Evolutionary conservation across 352 stramenopile genomes (phyloP), one percentile per base, ranked within the genome.

Genomic region (Phytophthora rubi): DNA sequence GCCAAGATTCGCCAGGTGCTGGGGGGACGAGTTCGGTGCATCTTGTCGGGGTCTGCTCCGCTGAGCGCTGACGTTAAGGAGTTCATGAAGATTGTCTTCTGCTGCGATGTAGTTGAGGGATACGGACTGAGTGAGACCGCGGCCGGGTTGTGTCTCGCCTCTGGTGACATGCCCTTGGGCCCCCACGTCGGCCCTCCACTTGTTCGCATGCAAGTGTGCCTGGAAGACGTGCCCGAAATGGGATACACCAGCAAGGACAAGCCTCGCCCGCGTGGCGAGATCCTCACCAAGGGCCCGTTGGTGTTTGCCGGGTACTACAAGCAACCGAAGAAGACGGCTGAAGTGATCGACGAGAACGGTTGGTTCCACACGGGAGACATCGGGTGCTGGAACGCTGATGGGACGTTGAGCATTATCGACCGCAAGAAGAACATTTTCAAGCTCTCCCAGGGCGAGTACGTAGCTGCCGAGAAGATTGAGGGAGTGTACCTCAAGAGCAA

Each of bases 361-460:
- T 99, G 93, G 90, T 99, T 99, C 72, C 94, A 99, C 79, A 99
- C 97, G 1, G 98, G 98, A 12, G 98, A 99, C 83, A 91, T 99
- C 47, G 98, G 95, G 12, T 85, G 83, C 45, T 98, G 98, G 81
- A 99, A 99, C 77, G 88, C 89, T 28, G 89, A 98, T 67, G 94
- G 94, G 33, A 97, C 88, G 56, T 72, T 98, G 52, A 86, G 83
- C 56, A 97, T 98, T 72, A 90, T 97, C 39, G 91, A 97, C 59
- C 87, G 91, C 53, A 97, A 96, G 82, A 97, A 98, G 79, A 97
- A 98, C 76, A 97, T 98, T 71, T 98, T 98, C 81, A 98, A 98
- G 86, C 87, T 98, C 15, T 86, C 90, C 21, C 89, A 98, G 72
- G 97, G 97, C 51, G 97, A 99, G 80, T 99, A 99, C 78, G 89